Conservation (phyloP, 2,329 filamentous ascomycete species). For the Pseudogymnoascus sp. region DNA sequence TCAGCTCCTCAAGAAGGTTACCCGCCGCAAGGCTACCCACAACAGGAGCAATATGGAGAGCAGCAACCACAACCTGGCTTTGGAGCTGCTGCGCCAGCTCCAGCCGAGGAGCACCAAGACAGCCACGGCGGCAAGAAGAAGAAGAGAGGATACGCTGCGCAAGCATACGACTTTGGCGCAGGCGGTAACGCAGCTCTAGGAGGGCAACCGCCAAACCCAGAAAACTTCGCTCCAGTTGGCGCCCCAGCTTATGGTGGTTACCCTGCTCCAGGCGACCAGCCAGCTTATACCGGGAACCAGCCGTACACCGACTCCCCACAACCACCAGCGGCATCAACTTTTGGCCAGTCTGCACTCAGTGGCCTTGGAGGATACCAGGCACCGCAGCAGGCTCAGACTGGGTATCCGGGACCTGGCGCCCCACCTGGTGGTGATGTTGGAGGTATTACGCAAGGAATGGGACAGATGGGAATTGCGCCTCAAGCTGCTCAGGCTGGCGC, state of each 20-base stretch:
- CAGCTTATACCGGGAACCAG: slow-evolving; percentile 22
- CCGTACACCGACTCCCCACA: slow-evolving; percentile 17
- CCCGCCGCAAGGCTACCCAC: slow-evolving; percentile 35
- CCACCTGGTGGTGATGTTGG: slow-evolving; percentile 45
- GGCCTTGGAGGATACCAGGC: slow-evolving; percentile 57
- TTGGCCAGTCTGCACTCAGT: slow-evolving; percentile 34
- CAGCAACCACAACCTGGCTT: slow-evolving; percentile 32
- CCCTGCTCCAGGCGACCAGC: slow-evolving; percentile 20
- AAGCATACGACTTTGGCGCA: slow-evolving; percentile 85
- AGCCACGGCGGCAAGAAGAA: slow-evolving; percentile 61
- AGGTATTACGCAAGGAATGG: slow-evolving; percentile 76
- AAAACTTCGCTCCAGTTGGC: slow-evolving; percentile 33
- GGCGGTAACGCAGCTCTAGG: slow-evolving; percentile 71
- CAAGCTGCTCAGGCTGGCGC: slow-evolving; percentile 34
- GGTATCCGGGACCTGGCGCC: slow-evolving; percentile 51
- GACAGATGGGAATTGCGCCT: slow-evolving; percentile 63
- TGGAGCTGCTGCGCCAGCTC: slow-evolving; percentile 22
- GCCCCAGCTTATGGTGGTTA: slow-evolving; percentile 31
- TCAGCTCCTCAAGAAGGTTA: slow-evolving; percentile 44
- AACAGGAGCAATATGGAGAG: slow-evolving; percentile 39
- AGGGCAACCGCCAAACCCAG: slow-evolving; percentile 52
- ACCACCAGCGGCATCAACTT: slow-evolving; percentile 22
- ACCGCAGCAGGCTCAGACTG: slow-evolving; percentile 43
- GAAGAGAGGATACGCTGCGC: slow-evolving; percentile 89
- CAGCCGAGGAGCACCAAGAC: slow-evolving; percentile 27